Percentiles rank a stretch among this genome's conserved stretches.
These are phyloP conservation scores for Neopestalotiopsis sp. DNA, from an alignment of 2,329 filamentous ascomycete species.

Conservation along the genomic window DNA sequence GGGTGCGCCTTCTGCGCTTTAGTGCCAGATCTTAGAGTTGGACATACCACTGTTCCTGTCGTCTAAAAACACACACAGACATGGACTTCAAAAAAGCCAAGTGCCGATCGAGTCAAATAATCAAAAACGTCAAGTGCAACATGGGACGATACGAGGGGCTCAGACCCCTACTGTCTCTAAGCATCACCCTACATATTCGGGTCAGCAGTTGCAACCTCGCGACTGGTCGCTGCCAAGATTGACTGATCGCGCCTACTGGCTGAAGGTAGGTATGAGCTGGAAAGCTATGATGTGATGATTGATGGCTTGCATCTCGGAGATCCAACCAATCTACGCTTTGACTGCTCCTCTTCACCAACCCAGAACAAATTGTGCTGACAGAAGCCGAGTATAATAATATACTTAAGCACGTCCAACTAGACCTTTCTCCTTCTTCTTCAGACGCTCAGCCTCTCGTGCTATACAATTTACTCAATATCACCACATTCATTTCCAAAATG, in stretches of 20 bases:
- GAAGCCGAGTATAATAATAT: not conserved
- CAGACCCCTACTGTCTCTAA: not conserved
- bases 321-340: not conserved
- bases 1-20: not conserved
- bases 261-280: not conserved
- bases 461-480: not conserved
- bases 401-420: not conserved
- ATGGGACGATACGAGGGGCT: not conserved
- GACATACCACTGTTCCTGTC: too few relatives aligned
- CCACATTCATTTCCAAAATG: not conserved
- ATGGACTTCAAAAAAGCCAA: not conserved
- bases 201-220: too few relatives aligned
- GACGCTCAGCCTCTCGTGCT: not conserved
- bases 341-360: not conserved
- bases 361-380: not conserved
- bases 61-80: too few relatives aligned
- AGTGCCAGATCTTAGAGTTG: not conserved
- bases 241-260: not conserved
- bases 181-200: not conserved
- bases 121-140: not conserved
- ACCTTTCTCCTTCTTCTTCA: not conserved
- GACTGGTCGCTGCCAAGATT: not conserved
- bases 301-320: not conserved
- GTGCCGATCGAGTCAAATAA: not conserved
- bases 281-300: not conserved